These are phyloP conservation scores for Magnolia changhungtana DNA, from an alignment of 164 flowering plant species.

Conservation along the genomic window DNA sequence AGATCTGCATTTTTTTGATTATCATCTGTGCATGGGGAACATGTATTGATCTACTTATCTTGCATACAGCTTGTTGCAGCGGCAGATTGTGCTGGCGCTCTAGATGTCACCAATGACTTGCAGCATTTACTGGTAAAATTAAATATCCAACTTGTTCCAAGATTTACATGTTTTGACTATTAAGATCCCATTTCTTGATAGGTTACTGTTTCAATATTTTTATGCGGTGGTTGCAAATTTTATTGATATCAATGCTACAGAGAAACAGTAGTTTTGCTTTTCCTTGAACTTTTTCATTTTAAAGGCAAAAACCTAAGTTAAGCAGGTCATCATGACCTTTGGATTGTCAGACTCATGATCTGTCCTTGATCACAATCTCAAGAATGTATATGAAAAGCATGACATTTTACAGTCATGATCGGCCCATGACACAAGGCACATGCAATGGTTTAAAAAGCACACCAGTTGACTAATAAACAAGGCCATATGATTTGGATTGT, in stretches of 20 bases:
- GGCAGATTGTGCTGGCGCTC: slow-evolving; percentile 97
- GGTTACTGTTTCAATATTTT: background rate
- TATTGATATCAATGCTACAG: background rate
- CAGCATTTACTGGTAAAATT: slow-evolving; percentile 73
- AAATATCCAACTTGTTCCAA: background rate
- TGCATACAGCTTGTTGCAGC: slow-evolving; percentile 82
- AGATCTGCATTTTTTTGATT: too few relatives aligned
- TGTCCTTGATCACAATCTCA: too few relatives aligned
- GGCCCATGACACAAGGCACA: too few relatives aligned
- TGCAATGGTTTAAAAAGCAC: too few relatives aligned
- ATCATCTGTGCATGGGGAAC: slow-evolving; percentile 1
- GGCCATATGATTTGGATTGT: too few relatives aligned
- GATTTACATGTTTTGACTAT: background rate
- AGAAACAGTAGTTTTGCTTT: too few relatives aligned
- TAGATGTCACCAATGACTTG: slow-evolving; percentile 90
- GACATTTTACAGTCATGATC: too few relatives aligned
- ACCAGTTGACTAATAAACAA: too few relatives aligned
- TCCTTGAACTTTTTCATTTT: background rate
- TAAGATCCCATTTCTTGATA: background rate
- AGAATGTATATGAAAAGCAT: too few relatives aligned
- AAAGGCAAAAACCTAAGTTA: background rate
- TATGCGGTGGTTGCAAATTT: background rate
- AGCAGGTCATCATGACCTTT: too few relatives aligned
- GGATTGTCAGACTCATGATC: too few relatives aligned
- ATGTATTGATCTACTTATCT: slow-evolving; percentile 20